Base-by-base conservation (phyloP, 306 rosid genomes). In the Glycine soja region DNA sequence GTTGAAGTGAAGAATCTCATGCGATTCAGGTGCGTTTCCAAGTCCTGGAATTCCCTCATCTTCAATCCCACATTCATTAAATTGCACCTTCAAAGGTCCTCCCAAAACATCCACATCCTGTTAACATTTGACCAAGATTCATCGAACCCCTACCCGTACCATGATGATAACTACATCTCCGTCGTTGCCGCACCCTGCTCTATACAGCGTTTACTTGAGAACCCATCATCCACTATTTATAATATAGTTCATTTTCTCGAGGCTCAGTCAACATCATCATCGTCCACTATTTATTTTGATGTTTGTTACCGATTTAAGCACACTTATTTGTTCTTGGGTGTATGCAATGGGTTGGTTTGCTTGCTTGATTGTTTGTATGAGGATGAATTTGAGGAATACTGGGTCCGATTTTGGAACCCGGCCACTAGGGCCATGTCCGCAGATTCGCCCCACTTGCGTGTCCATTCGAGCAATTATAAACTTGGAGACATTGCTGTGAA, bases 11-110 rank as follows among this genome's bases (percentile, higher is more conserved):
- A 40, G 12, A 0, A 1, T 67, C 46, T 78, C 3, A 0, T 38
- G 4, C 43, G 11, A 19, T 42, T 40, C 45, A 53, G 75, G 45
- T 78, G 75, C 4, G 57, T 78, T 0, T 78, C 56, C 24, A 40
- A 53, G 32, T 11, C 14, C 0, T 75, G 57, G 71, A 75, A 59
- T 1, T 46, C 61, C 2, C 4, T 61, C 3, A 67, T 78, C 14
- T 53, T 53, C 3, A n/a, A 78, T 24, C 47, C 57, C 2, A 0
- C 19, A 3, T 68, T 78, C 8, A 45, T 40, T 46, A 40, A 68
- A 14, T 48, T 11, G n/a, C 56, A 13, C 16, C n/a, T 51, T 51
- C 56, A 51, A 51, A 51, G 16, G 14, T 51, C 56, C 16, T 51
- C 56, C 15, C 13, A 51, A 4, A 13, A 51, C 56, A 12, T 16